Percentiles rank a stretch among this genome's conserved stretches.
These are phyloP conservation scores for Lepidium campestre DNA, from an alignment of 441 rosid species.

Conservation along the genomic window DNA sequence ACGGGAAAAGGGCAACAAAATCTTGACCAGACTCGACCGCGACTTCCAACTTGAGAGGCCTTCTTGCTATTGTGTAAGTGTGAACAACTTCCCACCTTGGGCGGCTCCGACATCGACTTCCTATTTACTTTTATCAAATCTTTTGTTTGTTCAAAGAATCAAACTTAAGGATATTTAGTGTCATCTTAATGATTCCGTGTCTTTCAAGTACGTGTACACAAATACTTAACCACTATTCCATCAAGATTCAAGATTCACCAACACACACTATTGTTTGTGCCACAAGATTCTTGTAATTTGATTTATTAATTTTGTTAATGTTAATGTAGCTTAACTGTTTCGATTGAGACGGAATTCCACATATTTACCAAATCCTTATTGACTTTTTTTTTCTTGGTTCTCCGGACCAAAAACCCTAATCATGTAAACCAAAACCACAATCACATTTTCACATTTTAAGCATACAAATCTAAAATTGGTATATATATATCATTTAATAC, in stretches of 20 bases:
- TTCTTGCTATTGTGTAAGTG: conserved; percentile 16
- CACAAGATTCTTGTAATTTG: background rate
- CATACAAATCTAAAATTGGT: too few species aligned
- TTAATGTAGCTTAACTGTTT: background rate
- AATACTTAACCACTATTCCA: background rate
- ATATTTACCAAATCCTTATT: background rate
- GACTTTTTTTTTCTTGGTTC: background rate
- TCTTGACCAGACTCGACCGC: conserved; percentile 34
- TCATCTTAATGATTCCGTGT: background rate
- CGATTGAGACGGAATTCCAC: background rate
- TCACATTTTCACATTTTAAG: too few species aligned
- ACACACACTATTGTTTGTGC: background rate
- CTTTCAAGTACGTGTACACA: background rate
- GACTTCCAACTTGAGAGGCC: conserved; percentile 26
- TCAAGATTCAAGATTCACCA: background rate
- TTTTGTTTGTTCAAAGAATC: background rate
- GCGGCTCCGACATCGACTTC: conserved; percentile 33
- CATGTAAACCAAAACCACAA: too few species aligned
- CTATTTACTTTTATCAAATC: background rate
- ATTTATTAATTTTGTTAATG: background rate
- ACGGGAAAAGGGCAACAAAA: conserved; percentile 25
- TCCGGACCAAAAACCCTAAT: background rate
- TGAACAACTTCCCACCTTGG: conserved; percentile 28
- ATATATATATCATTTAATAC: too few species aligned
- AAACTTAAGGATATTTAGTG: background rate